Conservation (phyloP, 2,329 filamentous ascomycete species). For the Myriosclerotinia scirpicola region DNA sequence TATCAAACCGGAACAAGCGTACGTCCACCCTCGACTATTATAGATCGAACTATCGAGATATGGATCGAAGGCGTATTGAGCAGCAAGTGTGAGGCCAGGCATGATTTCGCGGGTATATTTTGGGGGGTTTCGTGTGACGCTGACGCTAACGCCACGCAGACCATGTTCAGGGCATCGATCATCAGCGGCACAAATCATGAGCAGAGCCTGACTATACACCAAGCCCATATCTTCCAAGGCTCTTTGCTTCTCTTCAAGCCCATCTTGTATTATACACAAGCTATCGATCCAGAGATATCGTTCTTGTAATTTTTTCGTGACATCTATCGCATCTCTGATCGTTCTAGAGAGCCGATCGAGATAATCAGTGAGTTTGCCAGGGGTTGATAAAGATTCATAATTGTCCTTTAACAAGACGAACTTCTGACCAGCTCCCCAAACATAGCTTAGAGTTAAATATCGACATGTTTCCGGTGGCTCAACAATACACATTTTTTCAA, state of each 20-base stretch:
- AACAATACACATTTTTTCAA: constrained; percentile 11
- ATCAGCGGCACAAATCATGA: constrained; percentile 18
- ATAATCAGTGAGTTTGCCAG: not conserved
- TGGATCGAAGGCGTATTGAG: constrained; percentile 1
- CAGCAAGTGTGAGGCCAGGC: constrained; percentile 1
- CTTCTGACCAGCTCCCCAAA: constrained; percentile 6
- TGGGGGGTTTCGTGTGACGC: not conserved
- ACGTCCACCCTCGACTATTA: constrained; percentile 15
- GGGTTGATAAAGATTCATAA: not conserved
- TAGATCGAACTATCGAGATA: not conserved
- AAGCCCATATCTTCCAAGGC: constrained; percentile 18
- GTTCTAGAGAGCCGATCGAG: constrained; percentile 1
- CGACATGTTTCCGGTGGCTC: constrained; percentile 3
- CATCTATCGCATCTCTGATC: constrained; percentile 15
- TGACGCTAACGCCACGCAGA: not conserved
- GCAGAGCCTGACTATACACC: constrained; percentile 15
- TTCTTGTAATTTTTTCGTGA: constrained; percentile 2
- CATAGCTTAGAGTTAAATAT: constrained; percentile 11
- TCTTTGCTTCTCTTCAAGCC: constrained; percentile 3
- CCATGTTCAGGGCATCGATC: not conserved
- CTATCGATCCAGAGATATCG: constrained; percentile 20
- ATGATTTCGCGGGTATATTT: constrained; percentile 8
- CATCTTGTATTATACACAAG: constrained; percentile 24
- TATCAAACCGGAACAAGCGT: not conserved
- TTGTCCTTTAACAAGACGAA: constrained; percentile 3